Percentiles rank a stretch among this genome's conserved stretches.
phyloP scores from a whole-genome alignment of 164 flowering plant species.

The Annona squamosa region DNA sequence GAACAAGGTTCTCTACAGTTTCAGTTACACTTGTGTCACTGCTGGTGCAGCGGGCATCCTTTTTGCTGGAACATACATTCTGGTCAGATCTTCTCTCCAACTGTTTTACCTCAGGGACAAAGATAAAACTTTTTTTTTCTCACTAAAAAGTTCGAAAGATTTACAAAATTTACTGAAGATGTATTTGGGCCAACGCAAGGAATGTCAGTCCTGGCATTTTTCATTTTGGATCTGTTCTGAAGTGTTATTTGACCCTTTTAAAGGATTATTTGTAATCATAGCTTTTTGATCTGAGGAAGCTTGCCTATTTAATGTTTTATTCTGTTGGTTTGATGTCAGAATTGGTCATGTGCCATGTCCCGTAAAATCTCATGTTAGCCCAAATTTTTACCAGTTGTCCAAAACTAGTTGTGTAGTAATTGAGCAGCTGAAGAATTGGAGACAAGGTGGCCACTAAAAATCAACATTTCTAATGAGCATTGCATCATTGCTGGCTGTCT shows the following conservation, averaged over 20 bases:
- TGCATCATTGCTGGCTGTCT: no score
- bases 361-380: background rate
- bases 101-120: no score
- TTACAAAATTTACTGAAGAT: no score
- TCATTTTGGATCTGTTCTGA: background rate
- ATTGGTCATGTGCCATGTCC: background rate
- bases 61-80: slow-evolving; percentile 46
- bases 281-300: background rate
- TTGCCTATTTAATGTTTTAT: background rate
- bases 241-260: background rate
- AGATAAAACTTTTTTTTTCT: no score
- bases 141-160: no score
- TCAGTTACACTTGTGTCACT: slow-evolving; percentile 66
- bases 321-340: background rate
- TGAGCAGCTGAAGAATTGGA: no score
- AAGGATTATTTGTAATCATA: background rate
- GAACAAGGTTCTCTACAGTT: slow-evolving; percentile 63
- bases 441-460: no score
- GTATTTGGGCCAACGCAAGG: no score
- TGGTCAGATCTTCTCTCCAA: slow-evolving; percentile 27
- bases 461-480: no score
- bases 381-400: no score
- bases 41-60: slow-evolving; percentile 64
- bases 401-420: no score
- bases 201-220: background rate